Evolutionary conservation across 2,329 filamentous ascomycete genomes (phyloP), one percentile per base, ranked within the genome.

Genomic region (Penicillium brasilianum): DNA sequence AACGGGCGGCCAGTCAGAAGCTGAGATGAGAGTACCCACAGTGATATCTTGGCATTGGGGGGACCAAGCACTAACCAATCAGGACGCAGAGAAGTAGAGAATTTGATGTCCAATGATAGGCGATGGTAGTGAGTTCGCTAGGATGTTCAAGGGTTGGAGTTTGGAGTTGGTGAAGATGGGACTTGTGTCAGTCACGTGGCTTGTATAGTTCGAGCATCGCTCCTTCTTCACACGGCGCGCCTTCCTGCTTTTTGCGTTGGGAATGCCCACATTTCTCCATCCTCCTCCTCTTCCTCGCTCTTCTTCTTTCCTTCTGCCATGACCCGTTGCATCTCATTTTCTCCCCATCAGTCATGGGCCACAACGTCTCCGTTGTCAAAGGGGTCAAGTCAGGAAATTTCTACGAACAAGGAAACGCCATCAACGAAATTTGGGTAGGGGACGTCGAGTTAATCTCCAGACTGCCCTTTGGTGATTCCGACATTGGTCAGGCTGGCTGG

Each of bases 341-440:
- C 14, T 49, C 4, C 2, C 28, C 37, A 30, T 6, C 13, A 43
- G 34, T 14, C 37, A 77, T 77, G 75, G 76, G 76, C 11, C 68
- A 77, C 54, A 77, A 75, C 55, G 25, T 77, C 46, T 76, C 75
- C 11, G 69, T 67, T 4, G 58, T 77, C 18, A 65, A 67, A 49
- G 74, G 75, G 3, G 75, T 78, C 41, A 72, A 69, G 36, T 77
- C 76, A 0, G 64, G 71, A 8, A 68, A 76, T 48, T 76, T 72
- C 68, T 75, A 72, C 60, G 51, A 74, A 20, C 73, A 70, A 13
- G 73, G 75, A 2, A 78, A 78, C 63, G 75, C 69, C 2, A 72
- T 76, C 54, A 77, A 78, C 67, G 74, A 78, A 25, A 70, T 77
- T 59, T 78, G 75, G 75, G 28, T 76, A 4, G 74, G 73, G 3